These are phyloP conservation scores for Mrakia hoshinonis DNA, from an alignment of 768 basidiomycete genomes.

Conservation along the genomic window DNA sequence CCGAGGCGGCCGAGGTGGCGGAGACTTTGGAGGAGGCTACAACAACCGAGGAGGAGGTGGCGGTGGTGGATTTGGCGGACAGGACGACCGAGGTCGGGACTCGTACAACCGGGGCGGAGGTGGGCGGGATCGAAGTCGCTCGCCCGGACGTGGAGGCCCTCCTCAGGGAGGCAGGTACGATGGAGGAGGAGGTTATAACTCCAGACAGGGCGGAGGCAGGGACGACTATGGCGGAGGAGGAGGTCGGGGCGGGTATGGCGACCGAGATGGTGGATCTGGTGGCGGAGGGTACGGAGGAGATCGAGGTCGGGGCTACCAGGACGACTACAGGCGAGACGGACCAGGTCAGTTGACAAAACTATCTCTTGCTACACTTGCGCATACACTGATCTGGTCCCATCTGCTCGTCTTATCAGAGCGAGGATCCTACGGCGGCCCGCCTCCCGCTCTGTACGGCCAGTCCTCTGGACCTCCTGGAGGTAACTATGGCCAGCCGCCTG, in stretches of 20 bases:
- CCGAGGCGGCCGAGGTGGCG: slow-evolving; percentile 46
- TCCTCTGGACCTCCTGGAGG: too few species aligned
- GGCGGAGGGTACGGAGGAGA: slow-evolving; percentile 13
- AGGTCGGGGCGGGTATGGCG: not conserved
- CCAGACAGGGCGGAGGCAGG: not conserved
- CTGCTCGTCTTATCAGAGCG: not conserved
- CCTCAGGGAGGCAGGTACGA: slow-evolving; percentile 42
- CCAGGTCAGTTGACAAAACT: not conserved
- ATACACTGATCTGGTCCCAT: not conserved
- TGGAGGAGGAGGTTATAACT: slow-evolving; percentile 6
- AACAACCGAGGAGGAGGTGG: slow-evolving; percentile 43
- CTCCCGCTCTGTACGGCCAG: slow-evolving; percentile 5
- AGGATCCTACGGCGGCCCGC: not conserved
- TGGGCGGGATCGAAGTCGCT: slow-evolving; percentile 34
- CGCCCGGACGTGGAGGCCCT: slow-evolving; percentile 29
- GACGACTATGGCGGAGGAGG: not conserved
- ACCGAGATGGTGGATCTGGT: not conserved
- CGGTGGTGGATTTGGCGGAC: slow-evolving; percentile 43
- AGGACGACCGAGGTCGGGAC: slow-evolving; percentile 33
- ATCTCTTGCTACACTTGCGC: not conserved
- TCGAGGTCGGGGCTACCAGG: not conserved
- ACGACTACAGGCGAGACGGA: not conserved
- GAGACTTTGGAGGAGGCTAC: slow-evolving; percentile 37
- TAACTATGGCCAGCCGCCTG: not conserved
- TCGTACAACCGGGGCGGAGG: slow-evolving; percentile 19